phyloP scores from a whole-genome alignment of 1,284 basidiomycete genomes.

The Coniferiporia weirii region DNA sequence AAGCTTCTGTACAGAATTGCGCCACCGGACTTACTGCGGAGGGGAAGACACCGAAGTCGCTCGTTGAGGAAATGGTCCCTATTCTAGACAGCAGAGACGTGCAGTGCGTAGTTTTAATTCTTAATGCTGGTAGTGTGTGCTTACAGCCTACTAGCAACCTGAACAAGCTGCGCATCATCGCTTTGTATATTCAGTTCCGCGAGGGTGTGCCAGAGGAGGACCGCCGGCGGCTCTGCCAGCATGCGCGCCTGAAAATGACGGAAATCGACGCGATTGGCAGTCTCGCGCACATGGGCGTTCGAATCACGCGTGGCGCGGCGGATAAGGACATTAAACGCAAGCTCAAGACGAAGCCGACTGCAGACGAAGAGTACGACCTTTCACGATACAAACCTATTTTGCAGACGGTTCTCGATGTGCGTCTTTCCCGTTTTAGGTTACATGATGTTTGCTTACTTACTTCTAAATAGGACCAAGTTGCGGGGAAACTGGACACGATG shows the following conservation, averaged over 20 bases:
- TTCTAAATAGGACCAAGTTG: slow-evolving; percentile 66
- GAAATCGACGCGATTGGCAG: slow-evolving; percentile 97
- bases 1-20: slow-evolving; percentile 64
- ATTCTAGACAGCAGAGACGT: slow-evolving; percentile 84
- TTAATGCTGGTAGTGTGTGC: not conserved
- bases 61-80: slow-evolving; percentile 99
- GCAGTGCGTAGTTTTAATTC: slow-evolving; percentile 39
- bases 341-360: slow-evolving; percentile 67
- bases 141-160: slow-evolving; percentile 48
- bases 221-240: slow-evolving; percentile 89
- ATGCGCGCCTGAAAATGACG: slow-evolving; percentile 83
- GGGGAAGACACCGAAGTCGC: slow-evolving; percentile 84
- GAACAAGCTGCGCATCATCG: slow-evolving; percentile 96
- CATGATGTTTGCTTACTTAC: slow-evolving; percentile 22
- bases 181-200: slow-evolving; percentile 91
- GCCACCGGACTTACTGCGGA: slow-evolving; percentile 87
- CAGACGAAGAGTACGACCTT: slow-evolving; percentile 91
- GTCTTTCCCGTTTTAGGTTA: slow-evolving; percentile 10
- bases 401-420: slow-evolving; percentile 78
- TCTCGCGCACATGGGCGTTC: slow-evolving; percentile 76
- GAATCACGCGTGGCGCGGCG: slow-evolving; percentile 67
- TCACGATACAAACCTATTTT: slow-evolving; percentile 91
- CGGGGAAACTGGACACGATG: slow-evolving; percentile 70
- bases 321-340: slow-evolving; percentile 77
- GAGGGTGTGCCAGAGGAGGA: slow-evolving; percentile 99